Percentiles rank a stretch among this genome's conserved stretches.
Evolutionary conservation across 768 basidiomycete genomes (phyloP).

Genomic region (Phlegmacium glaucopus): DNA sequence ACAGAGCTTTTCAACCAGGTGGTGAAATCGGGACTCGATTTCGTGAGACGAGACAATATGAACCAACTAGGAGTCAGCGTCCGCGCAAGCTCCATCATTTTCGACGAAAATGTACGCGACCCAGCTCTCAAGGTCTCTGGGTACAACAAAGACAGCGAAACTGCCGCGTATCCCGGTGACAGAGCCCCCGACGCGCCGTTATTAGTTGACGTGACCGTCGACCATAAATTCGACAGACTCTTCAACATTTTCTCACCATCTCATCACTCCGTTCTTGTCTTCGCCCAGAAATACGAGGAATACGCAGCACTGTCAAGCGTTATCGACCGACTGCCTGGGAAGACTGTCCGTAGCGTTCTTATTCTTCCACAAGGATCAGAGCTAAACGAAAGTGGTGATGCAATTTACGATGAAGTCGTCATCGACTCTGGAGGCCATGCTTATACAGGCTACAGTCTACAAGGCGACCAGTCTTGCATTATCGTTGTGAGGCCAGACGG

Average conservation of each 20-base stretch:
- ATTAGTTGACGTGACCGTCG: neutral
- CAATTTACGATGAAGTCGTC: neutral
- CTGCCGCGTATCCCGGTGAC: too few relatives aligned
- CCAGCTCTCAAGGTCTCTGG: neutral
- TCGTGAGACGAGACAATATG: neutral
- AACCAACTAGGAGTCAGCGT: neutral
- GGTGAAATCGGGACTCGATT: neutral
- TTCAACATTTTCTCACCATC: too few relatives aligned
- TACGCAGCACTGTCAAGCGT: too few relatives aligned
- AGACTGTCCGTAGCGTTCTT: neutral
- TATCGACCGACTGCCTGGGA: neutral
- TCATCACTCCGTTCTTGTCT: too few relatives aligned
- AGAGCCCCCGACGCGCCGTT: neutral
- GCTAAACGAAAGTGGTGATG: neutral
- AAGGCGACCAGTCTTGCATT: neutral
- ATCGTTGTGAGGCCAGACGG: neutral
- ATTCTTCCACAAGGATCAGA: neutral
- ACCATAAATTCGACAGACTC: neutral
- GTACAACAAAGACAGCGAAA: neutral
- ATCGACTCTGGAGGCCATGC: neutral
- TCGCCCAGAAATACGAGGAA: too few relatives aligned
- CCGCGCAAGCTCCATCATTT: neutral
- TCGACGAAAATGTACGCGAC: neutral
- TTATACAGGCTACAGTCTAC: neutral
- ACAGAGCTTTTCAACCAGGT: neutral